These are phyloP conservation scores for Globisporangium nodosum DNA, from an alignment of 352 stramenopile species.

Conservation along the genomic window DNA sequence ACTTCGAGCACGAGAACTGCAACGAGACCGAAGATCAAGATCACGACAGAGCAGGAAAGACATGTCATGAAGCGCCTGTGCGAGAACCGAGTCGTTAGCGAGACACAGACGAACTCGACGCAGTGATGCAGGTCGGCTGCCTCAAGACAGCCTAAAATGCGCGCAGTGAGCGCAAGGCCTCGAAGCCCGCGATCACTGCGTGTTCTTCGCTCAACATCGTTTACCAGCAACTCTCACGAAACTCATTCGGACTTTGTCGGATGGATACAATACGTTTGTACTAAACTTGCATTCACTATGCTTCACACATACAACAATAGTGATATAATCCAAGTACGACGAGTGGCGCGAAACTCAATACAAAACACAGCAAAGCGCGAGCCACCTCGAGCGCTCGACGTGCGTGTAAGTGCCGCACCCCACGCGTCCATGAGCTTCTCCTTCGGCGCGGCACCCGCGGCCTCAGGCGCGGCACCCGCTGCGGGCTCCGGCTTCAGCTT, in stretches of 20 bases:
- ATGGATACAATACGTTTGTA: not conserved
- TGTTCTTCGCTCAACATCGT: no score
- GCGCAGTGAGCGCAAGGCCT: no score
- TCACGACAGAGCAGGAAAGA: no score
- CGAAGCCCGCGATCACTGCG: no score
- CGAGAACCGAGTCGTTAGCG: no score
- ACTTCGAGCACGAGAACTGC: no score
- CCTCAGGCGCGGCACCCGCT: not conserved
- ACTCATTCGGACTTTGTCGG: not conserved
- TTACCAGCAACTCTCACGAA: no score
- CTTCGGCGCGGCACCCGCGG: slow-evolving; percentile 33
- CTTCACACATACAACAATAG: not conserved
- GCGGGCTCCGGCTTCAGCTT: not conserved
- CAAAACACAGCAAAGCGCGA: not conserved
- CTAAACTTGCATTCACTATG: not conserved
- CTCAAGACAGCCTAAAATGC: no score
- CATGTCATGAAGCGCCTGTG: no score
- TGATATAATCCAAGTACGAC: not conserved
- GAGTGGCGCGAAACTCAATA: slow-evolving; percentile 2
- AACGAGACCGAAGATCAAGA: no score
- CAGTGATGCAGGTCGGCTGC: no score
- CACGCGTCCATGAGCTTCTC: slow-evolving; percentile 34
- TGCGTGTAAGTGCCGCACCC: not conserved
- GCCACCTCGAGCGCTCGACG: not conserved
- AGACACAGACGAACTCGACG: no score